phyloP scores from a whole-genome alignment of 2,329 filamentous ascomycete species.

The Falciphora oryzae region DNA sequence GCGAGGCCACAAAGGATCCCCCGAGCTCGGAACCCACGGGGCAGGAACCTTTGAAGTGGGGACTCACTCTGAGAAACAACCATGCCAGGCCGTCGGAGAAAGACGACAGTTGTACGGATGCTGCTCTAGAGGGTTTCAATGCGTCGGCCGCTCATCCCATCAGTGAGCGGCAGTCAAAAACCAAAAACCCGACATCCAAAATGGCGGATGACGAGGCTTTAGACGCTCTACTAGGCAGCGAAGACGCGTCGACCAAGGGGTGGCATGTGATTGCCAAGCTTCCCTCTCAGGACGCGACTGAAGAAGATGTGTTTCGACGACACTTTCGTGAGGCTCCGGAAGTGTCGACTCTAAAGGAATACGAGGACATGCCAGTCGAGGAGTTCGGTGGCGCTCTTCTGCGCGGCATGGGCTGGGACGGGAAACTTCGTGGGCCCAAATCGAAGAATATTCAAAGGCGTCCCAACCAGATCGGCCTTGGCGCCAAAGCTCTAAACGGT shows the following conservation, averaged over 20 bases:
- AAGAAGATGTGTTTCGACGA: conserved; percentile 62
- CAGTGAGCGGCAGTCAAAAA: background rate
- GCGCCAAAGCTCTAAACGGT: conserved; percentile 37
- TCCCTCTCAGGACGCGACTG: conserved; percentile 41
- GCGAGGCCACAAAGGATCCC: conserved; percentile 16
- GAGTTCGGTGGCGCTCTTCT: conserved; percentile 90
- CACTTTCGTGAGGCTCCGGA: conserved; percentile 71
- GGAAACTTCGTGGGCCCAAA: conserved; percentile 51
- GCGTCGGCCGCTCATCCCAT: background rate
- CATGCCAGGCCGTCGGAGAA: conserved; percentile 1
- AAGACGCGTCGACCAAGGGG: background rate
- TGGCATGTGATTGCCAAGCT: conserved; percentile 15
- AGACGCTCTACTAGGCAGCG: conserved; percentile 16
- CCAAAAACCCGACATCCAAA: background rate
- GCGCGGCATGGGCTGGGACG: conserved; percentile 94
- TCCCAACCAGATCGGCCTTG: conserved; percentile 79
- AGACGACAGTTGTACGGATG: background rate
- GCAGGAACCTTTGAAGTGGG: conserved; percentile 31
- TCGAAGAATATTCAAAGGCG: conserved; percentile 60
- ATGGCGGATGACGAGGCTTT: conserved; percentile 16
- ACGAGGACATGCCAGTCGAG: conserved; percentile 84
- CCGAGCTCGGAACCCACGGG: conserved; percentile 19
- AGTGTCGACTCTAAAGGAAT: conserved; percentile 72
- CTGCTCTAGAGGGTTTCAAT: background rate
- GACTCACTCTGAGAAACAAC: conserved; percentile 27